These are phyloP conservation scores for Cytospora paraplurivora DNA, from an alignment of 2,329 filamentous ascomycete species.

Conservation along the genomic window DNA sequence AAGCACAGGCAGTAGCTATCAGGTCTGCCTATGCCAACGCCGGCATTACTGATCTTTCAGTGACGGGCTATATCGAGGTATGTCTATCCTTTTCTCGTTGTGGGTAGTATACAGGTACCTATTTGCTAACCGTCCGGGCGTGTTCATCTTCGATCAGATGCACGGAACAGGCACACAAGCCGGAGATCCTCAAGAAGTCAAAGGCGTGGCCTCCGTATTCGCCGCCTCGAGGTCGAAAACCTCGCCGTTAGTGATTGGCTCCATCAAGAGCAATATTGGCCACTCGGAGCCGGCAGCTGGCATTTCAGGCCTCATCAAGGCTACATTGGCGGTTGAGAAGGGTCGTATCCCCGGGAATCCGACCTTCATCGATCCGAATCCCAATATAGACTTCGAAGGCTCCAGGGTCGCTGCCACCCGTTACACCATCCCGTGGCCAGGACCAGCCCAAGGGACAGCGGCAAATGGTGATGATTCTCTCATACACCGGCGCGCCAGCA, in stretches of 20 bases:
- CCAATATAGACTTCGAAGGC: conserved; percentile 34
- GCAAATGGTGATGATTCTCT: background rate
- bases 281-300: conserved; percentile 51
- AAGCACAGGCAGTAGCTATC: conserved; percentile 1
- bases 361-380: conserved; percentile 52
- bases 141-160: conserved; percentile 7
- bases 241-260: background rate
- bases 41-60: conserved; percentile 26
- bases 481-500: background rate
- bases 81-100: too few relatives aligned
- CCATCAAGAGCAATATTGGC: conserved; percentile 45
- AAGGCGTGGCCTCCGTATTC: background rate
- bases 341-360: conserved; percentile 52
- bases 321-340: conserved; percentile 51
- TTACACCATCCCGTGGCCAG: background rate
- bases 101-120: too few relatives aligned
- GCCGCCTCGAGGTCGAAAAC: rapidly evolving
- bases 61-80: conserved; percentile 33
- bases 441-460: background rate
- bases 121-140: too few relatives aligned
- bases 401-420: background rate
- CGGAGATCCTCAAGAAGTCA: conserved; percentile 39
- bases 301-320: conserved; percentile 55
- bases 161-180: conserved; percentile 42
- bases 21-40: conserved; percentile 2